phyloP scores from a whole-genome alignment of 345 rosid genomes.

The Populus ilicifolia region DNA sequence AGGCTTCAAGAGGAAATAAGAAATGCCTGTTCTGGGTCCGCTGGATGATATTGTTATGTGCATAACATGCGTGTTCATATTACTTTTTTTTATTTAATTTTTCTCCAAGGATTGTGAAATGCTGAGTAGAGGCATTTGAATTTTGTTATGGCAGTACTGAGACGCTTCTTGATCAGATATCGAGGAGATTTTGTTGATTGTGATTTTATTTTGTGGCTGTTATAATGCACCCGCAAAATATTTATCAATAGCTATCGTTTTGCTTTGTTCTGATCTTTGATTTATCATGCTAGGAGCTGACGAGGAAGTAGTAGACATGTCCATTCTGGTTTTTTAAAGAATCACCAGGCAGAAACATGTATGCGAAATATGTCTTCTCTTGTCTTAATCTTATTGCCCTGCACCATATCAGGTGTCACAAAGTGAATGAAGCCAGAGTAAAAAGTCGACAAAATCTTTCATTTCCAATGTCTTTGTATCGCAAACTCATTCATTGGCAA shows the following conservation, averaged over 20 bases:
- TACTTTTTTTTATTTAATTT: not conserved
- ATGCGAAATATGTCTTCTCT: not conserved
- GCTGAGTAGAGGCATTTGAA: not conserved
- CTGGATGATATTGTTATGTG: not conserved
- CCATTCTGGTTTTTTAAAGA: too few species aligned
- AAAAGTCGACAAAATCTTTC: not conserved
- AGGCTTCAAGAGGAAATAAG: conserved; percentile 25
- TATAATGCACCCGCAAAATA: too few species aligned
- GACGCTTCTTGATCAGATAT: not conserved
- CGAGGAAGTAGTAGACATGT: too few species aligned
- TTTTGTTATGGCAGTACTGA: not conserved
- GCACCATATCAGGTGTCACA: not conserved
- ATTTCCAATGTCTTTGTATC: not conserved
- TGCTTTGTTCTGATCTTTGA: too few species aligned
- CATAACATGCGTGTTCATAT: too few species aligned
- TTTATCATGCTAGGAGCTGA: too few species aligned
- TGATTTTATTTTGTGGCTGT: not conserved
- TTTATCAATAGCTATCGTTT: too few species aligned
- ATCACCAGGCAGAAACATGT: not conserved
- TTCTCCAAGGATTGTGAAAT: not conserved
- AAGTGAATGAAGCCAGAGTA: not conserved
- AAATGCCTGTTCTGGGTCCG: conserved; percentile 16
- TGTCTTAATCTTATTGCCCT: not conserved
- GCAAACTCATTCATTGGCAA: not conserved
- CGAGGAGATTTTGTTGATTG: not conserved